Evolutionary conservation across 1,284 basidiomycete genomes (phyloP).

Genomic region (Boletus subluridellus): DNA sequence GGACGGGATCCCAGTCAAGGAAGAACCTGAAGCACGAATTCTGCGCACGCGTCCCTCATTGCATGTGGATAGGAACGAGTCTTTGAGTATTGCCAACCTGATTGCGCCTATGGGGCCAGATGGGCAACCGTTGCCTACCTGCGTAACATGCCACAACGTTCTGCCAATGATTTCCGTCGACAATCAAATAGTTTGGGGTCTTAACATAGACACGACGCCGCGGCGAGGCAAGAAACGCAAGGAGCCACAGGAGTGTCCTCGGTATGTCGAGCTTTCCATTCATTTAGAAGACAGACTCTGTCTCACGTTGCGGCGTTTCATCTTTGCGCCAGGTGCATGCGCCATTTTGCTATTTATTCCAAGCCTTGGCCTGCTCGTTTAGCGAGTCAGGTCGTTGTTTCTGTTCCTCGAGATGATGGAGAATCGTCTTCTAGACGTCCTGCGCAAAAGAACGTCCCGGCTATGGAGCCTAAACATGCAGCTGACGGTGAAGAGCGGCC

Average conservation of each 20-base stretch:
- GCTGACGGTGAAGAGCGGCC: constrained; percentile 43
- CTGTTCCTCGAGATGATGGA: constrained; percentile 48
- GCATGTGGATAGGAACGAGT: constrained; percentile 35
- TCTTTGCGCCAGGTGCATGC: constrained; percentile 55
- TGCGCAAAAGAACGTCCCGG: constrained; percentile 47
- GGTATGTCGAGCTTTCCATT: constrained; percentile 45
- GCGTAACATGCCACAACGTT: constrained; percentile 62
- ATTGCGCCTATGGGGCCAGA: constrained; percentile 48
- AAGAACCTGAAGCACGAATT: constrained; percentile 48
- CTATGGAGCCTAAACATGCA: constrained; percentile 54
- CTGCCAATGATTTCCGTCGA: constrained; percentile 71
- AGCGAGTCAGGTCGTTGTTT: constrained; percentile 45
- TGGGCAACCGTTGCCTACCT: constrained; percentile 58
- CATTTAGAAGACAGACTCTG: constrained; percentile 12
- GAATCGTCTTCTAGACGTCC: constrained; percentile 46
- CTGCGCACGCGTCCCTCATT: constrained; percentile 46
- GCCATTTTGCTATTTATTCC: constrained; percentile 71
- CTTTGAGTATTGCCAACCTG: constrained; percentile 37
- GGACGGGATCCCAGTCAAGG: constrained; percentile 44
- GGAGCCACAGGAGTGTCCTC: constrained; percentile 64
- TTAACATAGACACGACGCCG: constrained; percentile 45
- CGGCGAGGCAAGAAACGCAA: constrained; percentile 52
- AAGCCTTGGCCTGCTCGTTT: constrained; percentile 65
- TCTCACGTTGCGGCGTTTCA: constrained; percentile 21
- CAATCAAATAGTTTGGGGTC: constrained; percentile 68